These are phyloP conservation scores for bread wheat (Triticum aestivum) DNA, from an alignment of 176 grass and related monocot species.

Conservation along the genomic window DNA sequence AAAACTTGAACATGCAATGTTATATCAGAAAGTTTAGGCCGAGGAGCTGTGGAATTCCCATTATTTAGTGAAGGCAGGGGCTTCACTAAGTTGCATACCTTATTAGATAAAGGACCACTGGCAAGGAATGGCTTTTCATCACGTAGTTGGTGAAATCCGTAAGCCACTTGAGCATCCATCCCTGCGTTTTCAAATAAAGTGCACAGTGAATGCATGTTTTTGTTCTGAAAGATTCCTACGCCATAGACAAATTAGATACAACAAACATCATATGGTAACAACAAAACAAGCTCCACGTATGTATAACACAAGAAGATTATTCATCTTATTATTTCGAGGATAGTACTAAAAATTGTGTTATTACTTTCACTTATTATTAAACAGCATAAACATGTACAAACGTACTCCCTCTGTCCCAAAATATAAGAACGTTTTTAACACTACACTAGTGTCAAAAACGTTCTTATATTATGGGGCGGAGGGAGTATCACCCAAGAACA, in stretches of 20 bases:
- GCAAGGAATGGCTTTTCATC: constrained; percentile 89
- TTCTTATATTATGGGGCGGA: no score
- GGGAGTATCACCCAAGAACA: not conserved
- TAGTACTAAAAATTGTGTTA: constrained; percentile 18
- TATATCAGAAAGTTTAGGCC: not conserved
- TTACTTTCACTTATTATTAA: constrained; percentile 2
- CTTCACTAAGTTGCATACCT: constrained; percentile 52
- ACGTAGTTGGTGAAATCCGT: constrained; percentile 92
- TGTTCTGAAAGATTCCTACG: not conserved
- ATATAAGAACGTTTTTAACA: no score
- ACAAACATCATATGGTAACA: not conserved
- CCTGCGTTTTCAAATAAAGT: constrained; percentile 45
- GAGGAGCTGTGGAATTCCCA: not conserved
- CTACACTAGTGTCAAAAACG: no score
- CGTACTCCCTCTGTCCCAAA: not conserved
- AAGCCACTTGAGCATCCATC: constrained; percentile 99
- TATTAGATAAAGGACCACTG: constrained; percentile 90
- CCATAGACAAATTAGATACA: constrained; percentile 19
- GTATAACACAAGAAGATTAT: not conserved
- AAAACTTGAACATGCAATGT: constrained; percentile 6
- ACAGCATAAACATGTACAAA: not conserved
- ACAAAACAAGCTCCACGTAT: not conserved
- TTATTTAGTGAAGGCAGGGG: constrained; percentile 10
- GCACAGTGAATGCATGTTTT: constrained; percentile 6
- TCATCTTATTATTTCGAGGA: not conserved